Conservation (phyloP, 345 rosid species). For the Aethionema arabicum region DNA sequence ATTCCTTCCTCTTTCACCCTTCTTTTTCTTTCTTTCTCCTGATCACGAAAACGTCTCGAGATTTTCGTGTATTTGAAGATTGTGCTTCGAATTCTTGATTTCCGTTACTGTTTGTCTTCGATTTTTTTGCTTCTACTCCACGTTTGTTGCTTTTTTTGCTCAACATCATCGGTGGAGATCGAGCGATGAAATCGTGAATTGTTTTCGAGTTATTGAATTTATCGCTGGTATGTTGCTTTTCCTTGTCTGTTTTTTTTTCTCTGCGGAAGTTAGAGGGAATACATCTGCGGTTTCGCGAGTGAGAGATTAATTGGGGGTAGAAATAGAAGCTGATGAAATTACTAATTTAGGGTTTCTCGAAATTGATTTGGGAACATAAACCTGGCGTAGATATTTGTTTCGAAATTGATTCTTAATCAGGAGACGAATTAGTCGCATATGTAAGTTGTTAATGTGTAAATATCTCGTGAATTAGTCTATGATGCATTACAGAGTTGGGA, state of each 20-base stretch:
- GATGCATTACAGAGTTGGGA: neutral
- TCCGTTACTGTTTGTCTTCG: neutral
- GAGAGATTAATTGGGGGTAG: neutral
- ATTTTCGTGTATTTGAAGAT: conserved; percentile 16
- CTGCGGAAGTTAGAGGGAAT: conserved; percentile 14
- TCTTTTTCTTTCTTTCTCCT: neutral
- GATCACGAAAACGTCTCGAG: conserved; percentile 21
- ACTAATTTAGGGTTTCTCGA: conserved; percentile 3
- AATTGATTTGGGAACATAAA: conserved; percentile 10
- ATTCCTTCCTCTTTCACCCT: conserved; percentile 21
- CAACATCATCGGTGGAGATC: conserved; percentile 32
- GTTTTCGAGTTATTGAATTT: conserved; percentile 16
- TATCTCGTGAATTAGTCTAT: conserved; percentile 5
- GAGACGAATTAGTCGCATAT: neutral
- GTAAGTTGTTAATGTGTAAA: conserved; percentile 14
- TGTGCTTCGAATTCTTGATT: conserved; percentile 6
- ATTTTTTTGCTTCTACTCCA: conserved; percentile 55
- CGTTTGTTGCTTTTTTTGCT: conserved; percentile 30
- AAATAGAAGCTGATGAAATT: neutral
- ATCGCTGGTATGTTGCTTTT: conserved; percentile 33
- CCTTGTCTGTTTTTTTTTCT: neutral
- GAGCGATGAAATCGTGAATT: conserved; percentile 31
- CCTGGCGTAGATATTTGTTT: neutral
- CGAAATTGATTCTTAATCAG: conserved; percentile 11
- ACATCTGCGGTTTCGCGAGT: neutral